Conservation (phyloP, 192 early-diverging fungal species). For the Coemansia sp. region DNA sequence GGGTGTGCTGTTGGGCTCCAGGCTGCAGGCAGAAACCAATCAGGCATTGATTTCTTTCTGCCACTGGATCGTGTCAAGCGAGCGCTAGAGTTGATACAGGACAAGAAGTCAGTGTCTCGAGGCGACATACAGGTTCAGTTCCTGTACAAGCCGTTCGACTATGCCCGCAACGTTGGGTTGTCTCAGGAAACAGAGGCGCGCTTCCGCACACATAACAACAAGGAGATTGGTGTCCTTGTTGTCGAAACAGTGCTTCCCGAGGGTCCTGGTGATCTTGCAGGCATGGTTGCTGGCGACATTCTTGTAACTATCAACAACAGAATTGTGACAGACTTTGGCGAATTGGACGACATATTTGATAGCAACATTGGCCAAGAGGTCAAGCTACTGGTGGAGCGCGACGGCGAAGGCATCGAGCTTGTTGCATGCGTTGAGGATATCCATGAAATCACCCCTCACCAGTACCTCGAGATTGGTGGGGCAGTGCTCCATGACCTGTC, state of each 20-base stretch:
- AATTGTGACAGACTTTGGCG: conserved; percentile 66
- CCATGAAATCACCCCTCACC: conserved; percentile 74
- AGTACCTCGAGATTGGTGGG: conserved; percentile 82
- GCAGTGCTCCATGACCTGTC: conserved; percentile 72
- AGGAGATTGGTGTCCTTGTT: conserved; percentile 66
- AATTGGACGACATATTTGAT: conserved; percentile 62
- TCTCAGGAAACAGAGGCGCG: conserved; percentile 60
- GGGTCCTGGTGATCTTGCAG: conserved; percentile 59
- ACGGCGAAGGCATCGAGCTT: conserved; percentile 52
- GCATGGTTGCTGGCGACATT: conserved; percentile 67
- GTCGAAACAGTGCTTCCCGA: conserved; percentile 61
- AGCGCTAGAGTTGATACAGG: conserved; percentile 60
- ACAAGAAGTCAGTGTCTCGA: conserved; percentile 58
- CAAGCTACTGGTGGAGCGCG: conserved; percentile 57
- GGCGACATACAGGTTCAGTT: conserved; percentile 73
- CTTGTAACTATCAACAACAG: conserved; percentile 60
- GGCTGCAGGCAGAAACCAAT: conserved; percentile 54
- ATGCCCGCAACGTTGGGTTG: conserved; percentile 65
- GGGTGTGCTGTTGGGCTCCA: conserved; percentile 68
- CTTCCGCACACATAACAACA: conserved; percentile 59
- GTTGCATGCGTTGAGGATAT: conserved; percentile 62
- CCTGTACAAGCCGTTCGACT: conserved; percentile 67
- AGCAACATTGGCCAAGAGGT: conserved; percentile 56
- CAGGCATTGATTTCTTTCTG: conserved; percentile 67
- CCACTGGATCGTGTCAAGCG: conserved; percentile 69